A percentile compares a stretch with the other conserved stretches of the same genome.
Evolutionary conservation across 1,284 basidiomycete species (phyloP).

Genomic region (Lentinula novae-zelandiae): DNA sequence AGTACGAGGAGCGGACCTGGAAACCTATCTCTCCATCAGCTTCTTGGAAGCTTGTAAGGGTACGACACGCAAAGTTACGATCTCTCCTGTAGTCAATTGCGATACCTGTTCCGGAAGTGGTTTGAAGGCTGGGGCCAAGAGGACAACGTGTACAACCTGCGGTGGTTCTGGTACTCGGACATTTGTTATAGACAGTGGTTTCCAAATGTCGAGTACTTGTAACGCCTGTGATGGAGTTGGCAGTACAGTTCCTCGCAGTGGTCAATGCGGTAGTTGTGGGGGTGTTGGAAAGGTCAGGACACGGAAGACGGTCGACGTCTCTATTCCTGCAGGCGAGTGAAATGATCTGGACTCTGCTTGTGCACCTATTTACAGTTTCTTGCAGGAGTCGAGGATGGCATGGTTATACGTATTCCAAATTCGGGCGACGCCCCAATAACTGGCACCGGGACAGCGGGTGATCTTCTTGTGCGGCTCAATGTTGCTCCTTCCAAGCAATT

Average conservation of each 20-base stretch:
- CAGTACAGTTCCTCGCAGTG: constrained; percentile 72
- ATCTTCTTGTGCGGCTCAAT: constrained; percentile 86
- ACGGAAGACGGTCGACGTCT: constrained; percentile 77
- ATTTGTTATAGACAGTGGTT: constrained; percentile 91
- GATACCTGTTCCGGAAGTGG: constrained; percentile 84
- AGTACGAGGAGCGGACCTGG: constrained; percentile 81
- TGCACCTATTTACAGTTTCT: constrained; percentile 4
- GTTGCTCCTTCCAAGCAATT: constrained; percentile 85
- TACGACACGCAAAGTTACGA: constrained; percentile 71
- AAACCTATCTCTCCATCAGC: constrained; percentile 71
- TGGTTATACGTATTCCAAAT: constrained; percentile 84
- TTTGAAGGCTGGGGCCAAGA: constrained; percentile 84
- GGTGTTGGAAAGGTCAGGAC: constrained; percentile 88
- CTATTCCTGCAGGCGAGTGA: constrained; percentile 79
- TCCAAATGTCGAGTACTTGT: constrained; percentile 97
- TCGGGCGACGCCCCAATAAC: constrained; percentile 85
- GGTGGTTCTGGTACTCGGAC: constrained; percentile 86
- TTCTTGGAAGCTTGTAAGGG: constrained; percentile 97
- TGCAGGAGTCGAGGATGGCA: constrained; percentile 93
- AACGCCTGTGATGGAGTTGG: constrained; percentile 84
- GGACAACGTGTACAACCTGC: constrained; percentile 79
- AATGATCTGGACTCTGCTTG: constrained; percentile 4
- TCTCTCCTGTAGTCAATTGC: constrained; percentile 85
- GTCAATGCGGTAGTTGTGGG: constrained; percentile 79
- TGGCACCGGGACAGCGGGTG: constrained; percentile 76